phyloP scores from a whole-genome alignment of 176 grass and related monocot genomes.

The Phoenix roebelenii region DNA sequence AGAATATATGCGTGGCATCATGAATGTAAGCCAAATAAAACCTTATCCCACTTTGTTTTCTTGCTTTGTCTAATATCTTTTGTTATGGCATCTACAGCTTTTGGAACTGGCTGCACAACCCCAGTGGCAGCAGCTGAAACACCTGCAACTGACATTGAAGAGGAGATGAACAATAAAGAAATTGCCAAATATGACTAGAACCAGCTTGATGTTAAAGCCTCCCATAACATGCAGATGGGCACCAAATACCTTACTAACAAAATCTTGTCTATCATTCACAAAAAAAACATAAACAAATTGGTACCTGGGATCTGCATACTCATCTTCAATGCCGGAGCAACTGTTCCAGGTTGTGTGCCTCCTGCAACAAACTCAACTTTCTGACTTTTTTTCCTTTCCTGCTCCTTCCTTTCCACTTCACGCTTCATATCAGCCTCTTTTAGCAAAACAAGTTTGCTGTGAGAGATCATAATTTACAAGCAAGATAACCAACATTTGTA shows the following conservation, averaged over 20 bases:
- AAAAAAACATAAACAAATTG: background rate
- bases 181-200: background rate
- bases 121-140: constrained; percentile 31
- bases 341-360: constrained; percentile 39
- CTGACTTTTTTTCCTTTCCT: constrained; percentile 67
- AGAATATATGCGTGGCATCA: constrained; percentile 5
- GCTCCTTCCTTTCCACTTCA: constrained; percentile 79
- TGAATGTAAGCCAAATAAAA: constrained; percentile 10
- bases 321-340: constrained; percentile 41
- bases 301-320: constrained; percentile 41
- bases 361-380: constrained; percentile 75
- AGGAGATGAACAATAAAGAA: background rate
- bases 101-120: constrained; percentile 17
- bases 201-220: background rate
- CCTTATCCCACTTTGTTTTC: constrained; percentile 99
- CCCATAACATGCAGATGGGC: background rate
- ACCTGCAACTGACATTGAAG: constrained; percentile 10
- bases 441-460: constrained; percentile 13
- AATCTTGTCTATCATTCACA: no score
- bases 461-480: constrained; percentile 7
- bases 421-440: constrained; percentile 88
- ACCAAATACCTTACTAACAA: background rate
- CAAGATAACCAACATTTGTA: background rate
- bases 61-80: constrained; percentile 74
- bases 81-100: constrained; percentile 30